phyloP scores from a whole-genome alignment of 345 rosid genomes.

The Kandelia obovata region DNA sequence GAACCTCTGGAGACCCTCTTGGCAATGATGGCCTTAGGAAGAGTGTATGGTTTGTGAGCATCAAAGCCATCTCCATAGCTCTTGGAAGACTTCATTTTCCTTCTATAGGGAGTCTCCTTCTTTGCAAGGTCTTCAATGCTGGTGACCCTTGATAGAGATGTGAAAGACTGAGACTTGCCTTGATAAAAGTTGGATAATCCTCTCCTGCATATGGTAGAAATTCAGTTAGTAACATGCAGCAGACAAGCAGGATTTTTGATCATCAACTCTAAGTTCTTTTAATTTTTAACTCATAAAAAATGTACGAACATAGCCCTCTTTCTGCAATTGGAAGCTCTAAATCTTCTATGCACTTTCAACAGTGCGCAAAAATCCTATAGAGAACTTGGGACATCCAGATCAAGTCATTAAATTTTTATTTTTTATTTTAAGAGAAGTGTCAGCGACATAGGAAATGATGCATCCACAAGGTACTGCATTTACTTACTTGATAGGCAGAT shows the following conservation, averaged over 20 bases:
- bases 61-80: constrained; percentile 52
- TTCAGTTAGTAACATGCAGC: neutral
- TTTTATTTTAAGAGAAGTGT: too few relatives aligned
- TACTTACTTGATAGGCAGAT: constrained; percentile 33
- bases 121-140: constrained; percentile 60
- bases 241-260: neutral
- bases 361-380: too few relatives aligned
- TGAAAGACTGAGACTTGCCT: constrained; percentile 79
- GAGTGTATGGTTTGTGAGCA: constrained; percentile 21
- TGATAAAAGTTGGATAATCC: constrained; percentile 72
- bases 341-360: too few relatives aligned
- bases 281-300: neutral
- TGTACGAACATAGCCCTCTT: too few relatives aligned
- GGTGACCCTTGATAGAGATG: constrained; percentile 62
- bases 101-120: constrained; percentile 34
- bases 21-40: constrained; percentile 36
- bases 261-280: neutral
- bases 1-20: constrained; percentile 35
- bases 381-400: too few relatives aligned
- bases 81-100: constrained; percentile 40
- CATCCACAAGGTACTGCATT: too few relatives aligned
- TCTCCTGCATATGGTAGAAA: constrained; percentile 36
- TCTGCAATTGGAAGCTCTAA: too few relatives aligned
- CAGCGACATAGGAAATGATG: too few relatives aligned
- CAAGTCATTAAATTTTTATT: too few relatives aligned